These are phyloP conservation scores for Gaeumannomyces sp. DNA, from an alignment of 2,329 filamentous ascomycete genomes.

Conservation along the genomic window DNA sequence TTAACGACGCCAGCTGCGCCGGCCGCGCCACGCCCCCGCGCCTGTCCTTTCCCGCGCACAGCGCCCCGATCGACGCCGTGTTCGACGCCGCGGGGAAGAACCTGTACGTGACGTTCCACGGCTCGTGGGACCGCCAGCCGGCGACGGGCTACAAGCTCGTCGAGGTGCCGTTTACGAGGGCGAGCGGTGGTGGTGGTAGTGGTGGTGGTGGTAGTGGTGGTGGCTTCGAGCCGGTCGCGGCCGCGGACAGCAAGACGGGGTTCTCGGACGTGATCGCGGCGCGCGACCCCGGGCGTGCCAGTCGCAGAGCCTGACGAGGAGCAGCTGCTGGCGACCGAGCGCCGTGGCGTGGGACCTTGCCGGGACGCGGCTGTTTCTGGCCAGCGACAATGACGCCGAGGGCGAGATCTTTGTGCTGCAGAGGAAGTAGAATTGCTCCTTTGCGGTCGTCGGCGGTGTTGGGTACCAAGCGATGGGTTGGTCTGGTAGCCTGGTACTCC, in stretches of 20 bases:
- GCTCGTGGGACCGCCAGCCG: constrained; percentile 24
- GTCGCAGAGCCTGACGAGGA: constrained; percentile 1
- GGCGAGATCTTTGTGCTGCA: constrained; percentile 14
- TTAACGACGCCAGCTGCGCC: constrained; percentile 12
- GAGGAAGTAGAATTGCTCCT: no score
- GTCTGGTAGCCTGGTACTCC: no score
- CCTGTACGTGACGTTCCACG: constrained; percentile 28
- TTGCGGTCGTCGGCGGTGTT: no score
- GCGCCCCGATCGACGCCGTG: constrained; percentile 25
- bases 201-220: not conserved
- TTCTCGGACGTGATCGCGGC: constrained; percentile 10
- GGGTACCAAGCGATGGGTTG: no score
- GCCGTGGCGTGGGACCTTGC: constrained; percentile 13
- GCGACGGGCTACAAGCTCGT: constrained; percentile 22
- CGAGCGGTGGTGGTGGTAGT: constrained; percentile 5
- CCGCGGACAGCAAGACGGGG: constrained; percentile 8
- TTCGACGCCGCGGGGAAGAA: constrained; percentile 25
- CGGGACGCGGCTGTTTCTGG: constrained; percentile 11
- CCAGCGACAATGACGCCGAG: constrained; percentile 15
- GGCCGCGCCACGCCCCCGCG: constrained; percentile 11
- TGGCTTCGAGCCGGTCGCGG: constrained; percentile 12
- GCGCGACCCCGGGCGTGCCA: not conserved
- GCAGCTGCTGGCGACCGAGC: constrained; percentile 10
- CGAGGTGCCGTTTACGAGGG: constrained; percentile 12
- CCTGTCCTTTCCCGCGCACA: constrained; percentile 25